Base-by-base conservation (phyloP, 208 protist genomes). In the Acanthamoeba lenticulata region DNA sequence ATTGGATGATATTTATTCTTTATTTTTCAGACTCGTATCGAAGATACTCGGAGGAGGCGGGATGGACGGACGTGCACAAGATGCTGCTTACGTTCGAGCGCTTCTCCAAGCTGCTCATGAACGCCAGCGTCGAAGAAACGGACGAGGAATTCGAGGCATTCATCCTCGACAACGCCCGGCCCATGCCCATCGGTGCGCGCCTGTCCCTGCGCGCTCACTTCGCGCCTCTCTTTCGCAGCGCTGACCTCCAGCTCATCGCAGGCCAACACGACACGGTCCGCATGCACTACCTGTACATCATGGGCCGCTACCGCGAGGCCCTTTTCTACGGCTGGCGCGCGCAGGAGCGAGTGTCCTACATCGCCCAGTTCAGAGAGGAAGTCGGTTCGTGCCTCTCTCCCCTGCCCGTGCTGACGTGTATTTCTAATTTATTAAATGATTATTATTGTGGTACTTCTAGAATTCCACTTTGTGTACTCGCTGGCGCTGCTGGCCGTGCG, bases 271-370 rank as follows among this genome's bases (percentile, higher is more conserved):
- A 92, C 60, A 74, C 60, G 15, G 60, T 77, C 24, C 36, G 27
- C 7, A 92, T 92, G 86, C 86, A 92, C 42, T 92, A 92, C 40
- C 36, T 92, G 38, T 92, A 92, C 60, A 92, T 92, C 13, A 92
- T 92, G 86, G 86, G 86, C 6, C 52, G 86, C 4, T 74, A 92
- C 60, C 57, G 2, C 1, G 86, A 92, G 42, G 86, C 77, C 1
- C 77, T 86, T 6, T 44, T n/a, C 11, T 40, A 38, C 27, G 77
- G 29, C 77, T 27, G 57, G 44, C 2, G 38, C 13, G n/a, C 77
- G 1, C n/a, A 60, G 21, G 29, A 86, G 17, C 40, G 44, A n/a
- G 42, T 86, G 42, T 60, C 44, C 44, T 86, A 60, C 45, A 86
- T 86, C 11, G 77, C 44, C 40, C 77, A 86, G 13, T 86, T 86